Base-by-base conservation (phyloP, 169 alveolate genomes). In the Eimeria sp. region DNA sequence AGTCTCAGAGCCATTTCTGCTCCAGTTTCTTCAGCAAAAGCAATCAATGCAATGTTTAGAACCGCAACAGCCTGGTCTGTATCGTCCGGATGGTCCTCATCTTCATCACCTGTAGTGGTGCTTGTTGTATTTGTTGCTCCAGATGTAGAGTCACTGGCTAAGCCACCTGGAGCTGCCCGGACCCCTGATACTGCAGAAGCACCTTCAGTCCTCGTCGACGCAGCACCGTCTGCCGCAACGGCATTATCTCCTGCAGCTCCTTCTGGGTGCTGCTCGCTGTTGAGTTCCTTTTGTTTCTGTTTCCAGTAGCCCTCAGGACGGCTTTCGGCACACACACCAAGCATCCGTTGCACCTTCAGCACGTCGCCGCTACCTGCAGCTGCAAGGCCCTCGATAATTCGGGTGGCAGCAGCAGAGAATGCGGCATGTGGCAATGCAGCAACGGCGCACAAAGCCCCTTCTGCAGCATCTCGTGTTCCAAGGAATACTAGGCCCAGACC, bases 281-380 rank as follows among this genome's bases (percentile, higher is more conserved):
- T 54, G 40, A 61, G 75, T 58, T 45, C 92, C 84, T 61, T 63
- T 34, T 73, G 83, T 58, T 78, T 54, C 84, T 78, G 89, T 75
- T 76, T 91, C 95, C 95, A 94, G 94, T 84, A 70, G 78, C 86
- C 84, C 63, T 88, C 89, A 49, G 84, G 89, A 13, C 95, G 96
- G 47, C 84, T 30, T 65, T 88, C 95, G 63, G 73, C 96, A 93
- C 96, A 95, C 65, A 67, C 92, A 49, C 96, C 99, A 65, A 99
- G 98, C 98, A 99, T 96, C 90, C 99, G 98, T 92, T 99, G 99
- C 27, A 99, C 99, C 96, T 99, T 98, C 47, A 99, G 97, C 3
- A 99, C 99, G 92, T 99, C 99, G 25, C 99, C 99, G 75, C 99
- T 98, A 61, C 99, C 99, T 25, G 99, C 99, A 97, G 97, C 99